These are phyloP conservation scores for Rhododendron simsii DNA, from an alignment of 148 eudicot genomes.

Conservation along the genomic window DNA sequence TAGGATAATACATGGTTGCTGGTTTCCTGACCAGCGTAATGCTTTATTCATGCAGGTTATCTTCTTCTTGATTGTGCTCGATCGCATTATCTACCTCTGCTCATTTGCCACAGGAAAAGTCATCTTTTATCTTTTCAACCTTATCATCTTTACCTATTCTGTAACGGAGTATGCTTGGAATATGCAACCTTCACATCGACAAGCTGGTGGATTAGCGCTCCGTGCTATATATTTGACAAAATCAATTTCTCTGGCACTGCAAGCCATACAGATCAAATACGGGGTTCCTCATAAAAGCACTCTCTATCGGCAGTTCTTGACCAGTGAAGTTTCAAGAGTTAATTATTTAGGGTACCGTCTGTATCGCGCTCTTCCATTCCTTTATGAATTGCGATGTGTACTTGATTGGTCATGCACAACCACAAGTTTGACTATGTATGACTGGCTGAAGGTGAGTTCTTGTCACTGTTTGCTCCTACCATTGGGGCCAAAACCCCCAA, in stretches of 20 bases:
- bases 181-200: slow-evolving; percentile 66
- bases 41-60: slow-evolving; percentile 63
- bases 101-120: slow-evolving; percentile 94
- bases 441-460: slow-evolving; percentile 93
- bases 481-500: background rate
- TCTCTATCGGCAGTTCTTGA: slow-evolving; percentile 88
- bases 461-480: background rate
- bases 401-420: slow-evolving; percentile 99
- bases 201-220: slow-evolving; percentile 72
- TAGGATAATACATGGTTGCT: background rate
- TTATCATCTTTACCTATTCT: slow-evolving; percentile 78
- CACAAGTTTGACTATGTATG: slow-evolving; percentile 97
- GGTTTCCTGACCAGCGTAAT: slow-evolving; percentile 10
- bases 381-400: slow-evolving; percentile 92
- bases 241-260: slow-evolving; percentile 86
- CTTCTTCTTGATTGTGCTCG: slow-evolving; percentile 97
- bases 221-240: slow-evolving; percentile 90
- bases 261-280: slow-evolving; percentile 93
- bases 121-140: slow-evolving; percentile 82
- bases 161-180: slow-evolving; percentile 89
- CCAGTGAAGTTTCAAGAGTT: slow-evolving; percentile 76
- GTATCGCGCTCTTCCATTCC: slow-evolving; percentile 95
- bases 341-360: slow-evolving; percentile 84
- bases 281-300: slow-evolving; percentile 98
- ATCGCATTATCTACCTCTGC: slow-evolving; percentile 91